Evolutionary conservation across 2,329 filamentous ascomycete genomes (phyloP).

Genomic region (Didymella arachidicola): DNA sequence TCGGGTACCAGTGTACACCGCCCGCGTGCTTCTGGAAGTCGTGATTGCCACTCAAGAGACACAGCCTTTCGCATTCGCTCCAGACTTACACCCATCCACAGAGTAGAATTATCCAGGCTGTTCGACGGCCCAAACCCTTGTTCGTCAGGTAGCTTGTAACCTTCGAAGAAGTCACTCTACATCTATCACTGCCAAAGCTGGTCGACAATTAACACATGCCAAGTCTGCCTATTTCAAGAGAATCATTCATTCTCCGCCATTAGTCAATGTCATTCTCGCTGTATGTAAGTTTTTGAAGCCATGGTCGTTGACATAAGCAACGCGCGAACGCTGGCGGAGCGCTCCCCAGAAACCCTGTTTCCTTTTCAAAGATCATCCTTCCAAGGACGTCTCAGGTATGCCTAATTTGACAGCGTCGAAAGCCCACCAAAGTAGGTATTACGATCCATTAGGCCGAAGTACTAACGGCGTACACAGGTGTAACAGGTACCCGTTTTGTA

Average conservation of each 20-base stretch:
- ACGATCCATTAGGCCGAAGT: neutral
- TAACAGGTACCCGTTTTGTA: neutral
- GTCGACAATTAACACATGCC: neutral
- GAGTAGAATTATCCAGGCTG: neutral
- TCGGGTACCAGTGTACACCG: conserved; percentile 1
- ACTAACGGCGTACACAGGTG: neutral
- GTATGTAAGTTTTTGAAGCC: too few species aligned
- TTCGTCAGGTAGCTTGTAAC: neutral
- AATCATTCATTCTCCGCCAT: neutral
- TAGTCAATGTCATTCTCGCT: neutral
- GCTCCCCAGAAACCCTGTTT: neutral
- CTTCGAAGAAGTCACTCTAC: neutral
- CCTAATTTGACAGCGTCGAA: neutral
- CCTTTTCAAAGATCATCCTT: neutral
- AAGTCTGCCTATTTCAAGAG: neutral
- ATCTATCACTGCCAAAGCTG: neutral
- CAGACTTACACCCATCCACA: conserved; percentile 1
- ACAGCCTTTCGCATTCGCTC: neutral
- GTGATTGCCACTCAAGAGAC: neutral
- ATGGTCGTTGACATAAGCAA: neutral
- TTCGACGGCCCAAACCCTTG: neutral
- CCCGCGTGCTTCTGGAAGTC: neutral
- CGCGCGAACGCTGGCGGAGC: neutral
- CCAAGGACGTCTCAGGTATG: neutral
- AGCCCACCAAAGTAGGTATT: neutral